Evolutionary conservation across 345 rosid genomes (phyloP).

Genomic region (Populus pruinosa): DNA sequence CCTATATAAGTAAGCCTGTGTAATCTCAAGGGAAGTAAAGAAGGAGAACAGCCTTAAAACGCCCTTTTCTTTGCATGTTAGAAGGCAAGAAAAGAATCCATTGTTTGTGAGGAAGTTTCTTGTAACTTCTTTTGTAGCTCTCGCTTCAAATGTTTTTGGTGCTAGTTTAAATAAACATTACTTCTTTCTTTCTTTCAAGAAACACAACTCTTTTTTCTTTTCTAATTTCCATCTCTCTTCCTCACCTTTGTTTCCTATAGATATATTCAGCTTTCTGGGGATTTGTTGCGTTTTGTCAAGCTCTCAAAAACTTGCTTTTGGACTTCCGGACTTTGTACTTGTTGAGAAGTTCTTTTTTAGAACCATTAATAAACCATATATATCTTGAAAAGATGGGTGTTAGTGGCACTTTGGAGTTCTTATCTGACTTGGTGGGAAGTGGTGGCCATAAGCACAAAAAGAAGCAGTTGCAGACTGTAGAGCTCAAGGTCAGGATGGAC

Average conservation of each 20-base stretch:
- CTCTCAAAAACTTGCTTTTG: background rate
- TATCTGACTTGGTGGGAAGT: conserved; percentile 72
- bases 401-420: conserved; percentile 72
- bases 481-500: conserved; percentile 93
- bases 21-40: conserved; percentile 8
- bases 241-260: background rate
- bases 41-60: conserved; percentile 18
- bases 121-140: conserved; percentile 24
- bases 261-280: background rate
- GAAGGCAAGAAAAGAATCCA: conserved; percentile 46
- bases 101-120: conserved; percentile 24
- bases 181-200: background rate
- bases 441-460: conserved; percentile 51
- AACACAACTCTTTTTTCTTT: background rate
- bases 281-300: background rate
- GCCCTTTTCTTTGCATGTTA: conserved; percentile 25
- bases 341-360: background rate
- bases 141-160: background rate
- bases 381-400: conserved; percentile 59
- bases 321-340: background rate
- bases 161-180: conserved; percentile 4
- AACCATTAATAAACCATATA: background rate
- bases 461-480: conserved; percentile 75
- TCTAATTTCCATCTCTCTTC: background rate
- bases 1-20: conserved; percentile 24